Evolutionary conservation across 495 filamentous ascomycete genomes (phyloP).

Genomic region (Penicillium malachiteum): DNA sequence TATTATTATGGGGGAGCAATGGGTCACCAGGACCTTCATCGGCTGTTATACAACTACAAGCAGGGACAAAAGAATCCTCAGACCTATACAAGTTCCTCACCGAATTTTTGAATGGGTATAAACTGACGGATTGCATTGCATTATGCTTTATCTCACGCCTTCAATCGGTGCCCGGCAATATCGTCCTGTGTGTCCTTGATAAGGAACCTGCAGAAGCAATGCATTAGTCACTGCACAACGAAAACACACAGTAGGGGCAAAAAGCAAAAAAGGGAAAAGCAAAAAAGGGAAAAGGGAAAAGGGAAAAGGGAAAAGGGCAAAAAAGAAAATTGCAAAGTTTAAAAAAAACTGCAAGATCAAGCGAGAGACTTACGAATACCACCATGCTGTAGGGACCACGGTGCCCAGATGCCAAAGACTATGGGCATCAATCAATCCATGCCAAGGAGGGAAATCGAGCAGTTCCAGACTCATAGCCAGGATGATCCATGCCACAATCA

Average conservation of each 20-base stretch:
- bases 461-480: slow-evolving; percentile 93
- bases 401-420: slow-evolving; percentile 95
- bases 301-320: too few species aligned
- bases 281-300: too few species aligned
- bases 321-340: not conserved
- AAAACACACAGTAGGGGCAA: not conserved
- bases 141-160: slow-evolving; percentile 34
- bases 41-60: slow-evolving; percentile 14
- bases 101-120: not conserved
- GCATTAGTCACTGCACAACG: slow-evolving; percentile 19
- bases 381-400: slow-evolving; percentile 83
- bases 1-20: slow-evolving; percentile 9
- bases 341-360: slow-evolving; percentile 1
- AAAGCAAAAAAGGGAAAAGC: slow-evolving; percentile 1
- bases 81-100: not conserved
- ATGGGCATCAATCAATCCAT: slow-evolving; percentile 87
- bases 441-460: slow-evolving; percentile 86
- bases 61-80: not conserved
- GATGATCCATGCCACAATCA: slow-evolving; percentile 91
- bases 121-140: not conserved
- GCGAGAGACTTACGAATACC: slow-evolving; percentile 79
- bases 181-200: slow-evolving; percentile 77
- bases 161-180: slow-evolving; percentile 53
- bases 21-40: slow-evolving; percentile 13
- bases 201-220: slow-evolving; percentile 59